phyloP scores from a whole-genome alignment of 129 eudicot genomes.

The Ambrosia trifida region DNA sequence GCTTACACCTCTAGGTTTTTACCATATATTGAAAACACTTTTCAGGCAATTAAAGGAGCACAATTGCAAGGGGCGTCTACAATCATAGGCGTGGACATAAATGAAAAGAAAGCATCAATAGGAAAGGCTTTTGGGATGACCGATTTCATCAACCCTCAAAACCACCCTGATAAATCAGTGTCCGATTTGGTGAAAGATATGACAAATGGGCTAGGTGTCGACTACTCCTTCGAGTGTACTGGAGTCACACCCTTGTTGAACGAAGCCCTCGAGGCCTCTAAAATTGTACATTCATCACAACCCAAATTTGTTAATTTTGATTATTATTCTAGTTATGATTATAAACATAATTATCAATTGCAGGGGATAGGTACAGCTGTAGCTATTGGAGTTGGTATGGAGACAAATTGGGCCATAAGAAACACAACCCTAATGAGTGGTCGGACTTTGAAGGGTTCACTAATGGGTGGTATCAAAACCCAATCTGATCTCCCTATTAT shows the following conservation, averaged over 20 bases:
- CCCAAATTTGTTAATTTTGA: background rate
- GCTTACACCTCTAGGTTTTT: background rate
- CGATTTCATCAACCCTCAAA: constrained; percentile 51
- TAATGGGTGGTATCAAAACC: constrained; percentile 49
- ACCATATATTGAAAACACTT: background rate
- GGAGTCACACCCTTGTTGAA: constrained; percentile 47
- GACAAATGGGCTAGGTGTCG: constrained; percentile 56
- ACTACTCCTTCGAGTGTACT: constrained; percentile 55
- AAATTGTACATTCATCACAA: constrained; percentile 35
- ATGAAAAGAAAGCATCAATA: constrained; percentile 37
- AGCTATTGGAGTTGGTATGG: constrained; percentile 44
- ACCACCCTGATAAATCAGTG: constrained; percentile 30
- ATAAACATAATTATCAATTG: background rate
- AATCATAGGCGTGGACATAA: constrained; percentile 59
- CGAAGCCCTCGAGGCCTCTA: constrained; percentile 55
- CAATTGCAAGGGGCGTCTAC: constrained; percentile 49
- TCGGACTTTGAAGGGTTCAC: constrained; percentile 46
- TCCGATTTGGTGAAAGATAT: constrained; percentile 45
- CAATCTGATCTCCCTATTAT: constrained; percentile 48
- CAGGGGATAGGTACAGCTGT: constrained; percentile 54
- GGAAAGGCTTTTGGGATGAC: constrained; percentile 58
- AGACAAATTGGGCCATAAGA: constrained; percentile 28
- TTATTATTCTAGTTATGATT: background rate
- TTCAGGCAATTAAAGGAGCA: constrained; percentile 52
- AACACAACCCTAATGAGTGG: constrained; percentile 32